Base-by-base conservation (phyloP, 2,329 filamentous ascomycete species). In the Ophiostoma pallidulum region DNA sequence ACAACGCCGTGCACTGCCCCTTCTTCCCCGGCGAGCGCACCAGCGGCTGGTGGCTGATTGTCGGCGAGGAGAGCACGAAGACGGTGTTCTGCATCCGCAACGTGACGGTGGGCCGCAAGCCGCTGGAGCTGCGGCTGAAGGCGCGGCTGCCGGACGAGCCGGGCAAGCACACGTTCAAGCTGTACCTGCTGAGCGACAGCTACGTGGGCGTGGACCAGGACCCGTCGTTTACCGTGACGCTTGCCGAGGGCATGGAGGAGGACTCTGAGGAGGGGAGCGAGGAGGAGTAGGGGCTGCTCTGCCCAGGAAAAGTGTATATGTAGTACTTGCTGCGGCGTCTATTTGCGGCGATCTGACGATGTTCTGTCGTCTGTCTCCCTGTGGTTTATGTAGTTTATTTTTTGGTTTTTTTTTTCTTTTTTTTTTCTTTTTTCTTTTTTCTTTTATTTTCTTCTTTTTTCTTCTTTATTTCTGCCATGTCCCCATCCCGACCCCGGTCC, bases 41-140 rank as follows among this genome's bases (percentile, higher is more conserved):
- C 71, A 92, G 98, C 74, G 95, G 92, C 62, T 98, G 90, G 90
- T 98, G 92, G 92, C 70, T 98, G 48, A 87, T 98, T 18, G 87
- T 98, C 29, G 91, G 90, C 26, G 90, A 97, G 58, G 89, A 96
- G 68, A 84, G 80, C 63, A 87, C 84, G 35, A 91, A 88, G 71
- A 90, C 76, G 54, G 71, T 98, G 53, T 72, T 97, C 49, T 90
- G 87, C 3, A 95, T 97, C 71, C 98, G 97, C 75, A 80, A 91
- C 57, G 83, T 98, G 51, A 94, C 90, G 1, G 84, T 98, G 54
- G 84, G 82, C 35, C 78, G 77, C 57, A 82, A 47, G 29, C 50
- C 84, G 61, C 68, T 95, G 58, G 84, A 86, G 59, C 77, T 89
- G 49, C 81, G 80, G 60, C 70, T 98, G 54, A 90, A 97, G 67